Evolutionary conservation across 2,329 filamentous ascomycete species (phyloP).

Genomic region (Botryotinia convoluta): DNA sequence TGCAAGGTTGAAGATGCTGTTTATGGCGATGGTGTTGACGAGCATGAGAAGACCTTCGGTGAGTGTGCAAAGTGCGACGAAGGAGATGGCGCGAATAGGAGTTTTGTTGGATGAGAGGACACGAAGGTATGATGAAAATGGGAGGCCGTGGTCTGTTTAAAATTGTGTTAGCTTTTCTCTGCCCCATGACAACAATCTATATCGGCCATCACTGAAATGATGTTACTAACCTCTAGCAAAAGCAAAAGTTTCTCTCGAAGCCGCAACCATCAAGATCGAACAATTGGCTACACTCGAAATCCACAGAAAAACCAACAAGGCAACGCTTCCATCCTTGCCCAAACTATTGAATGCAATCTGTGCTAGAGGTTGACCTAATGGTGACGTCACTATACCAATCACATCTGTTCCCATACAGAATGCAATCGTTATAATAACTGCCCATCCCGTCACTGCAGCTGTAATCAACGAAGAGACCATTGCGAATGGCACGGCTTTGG

Average conservation of each 20-base stretch:
- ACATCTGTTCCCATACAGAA: constrained; percentile 54
- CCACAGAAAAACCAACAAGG: constrained; percentile 36
- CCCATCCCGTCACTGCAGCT: constrained; percentile 46
- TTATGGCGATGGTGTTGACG: constrained; percentile 38
- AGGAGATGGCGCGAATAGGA: constrained; percentile 35
- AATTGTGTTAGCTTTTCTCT: constrained; percentile 1
- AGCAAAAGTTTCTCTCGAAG: constrained; percentile 37
- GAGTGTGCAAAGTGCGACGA: constrained; percentile 34
- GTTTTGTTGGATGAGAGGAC: constrained; percentile 35
- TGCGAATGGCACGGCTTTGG: constrained; percentile 37
- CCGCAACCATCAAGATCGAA: constrained; percentile 39
- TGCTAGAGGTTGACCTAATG: constrained; percentile 52
- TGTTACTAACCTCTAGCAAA: constrained; percentile 34
- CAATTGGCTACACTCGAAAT: constrained; percentile 36
- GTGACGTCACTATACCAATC: constrained; percentile 45
- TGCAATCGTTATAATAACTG: constrained; percentile 57
- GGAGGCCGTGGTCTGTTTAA: constrained; percentile 36
- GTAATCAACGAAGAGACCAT: constrained; percentile 36
- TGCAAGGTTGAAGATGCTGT: constrained; percentile 39
- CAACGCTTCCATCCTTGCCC: constrained; percentile 50
- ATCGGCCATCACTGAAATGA: neutral
- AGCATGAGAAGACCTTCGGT: constrained; percentile 39
- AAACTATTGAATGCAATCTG: constrained; percentile 59
- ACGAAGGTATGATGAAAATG: constrained; percentile 34
- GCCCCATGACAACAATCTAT: neutral